Evolutionary conservation across 495 filamentous ascomycete genomes (phyloP).

Genomic region (Lasiosphaeris hirsuta): DNA sequence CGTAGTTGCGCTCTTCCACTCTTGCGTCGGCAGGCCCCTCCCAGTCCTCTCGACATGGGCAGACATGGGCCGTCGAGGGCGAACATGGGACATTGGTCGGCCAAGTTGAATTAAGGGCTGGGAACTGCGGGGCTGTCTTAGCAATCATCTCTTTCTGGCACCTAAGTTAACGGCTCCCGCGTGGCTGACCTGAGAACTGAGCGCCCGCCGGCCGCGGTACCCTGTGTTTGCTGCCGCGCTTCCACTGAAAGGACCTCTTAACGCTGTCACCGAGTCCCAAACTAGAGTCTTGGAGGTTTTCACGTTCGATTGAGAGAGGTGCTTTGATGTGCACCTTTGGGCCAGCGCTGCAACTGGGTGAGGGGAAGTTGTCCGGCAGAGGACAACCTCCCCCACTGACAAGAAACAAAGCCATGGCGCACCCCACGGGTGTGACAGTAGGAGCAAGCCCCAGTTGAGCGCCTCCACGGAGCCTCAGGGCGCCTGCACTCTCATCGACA

Average conservation of each 20-base stretch:
- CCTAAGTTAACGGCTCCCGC: neutral
- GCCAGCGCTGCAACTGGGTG: too few species aligned
- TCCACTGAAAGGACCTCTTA: neutral
- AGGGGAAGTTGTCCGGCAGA: too few species aligned
- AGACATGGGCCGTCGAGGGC: too few species aligned
- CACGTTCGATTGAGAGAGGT: too few species aligned
- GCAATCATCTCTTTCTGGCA: neutral
- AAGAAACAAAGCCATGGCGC: too few species aligned
- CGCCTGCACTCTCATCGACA: neutral
- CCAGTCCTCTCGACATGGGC: neutral
- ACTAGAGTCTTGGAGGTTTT: too few species aligned
- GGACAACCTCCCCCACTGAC: too few species aligned
- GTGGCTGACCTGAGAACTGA: neutral
- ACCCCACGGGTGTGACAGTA: too few species aligned
- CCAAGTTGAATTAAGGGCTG: neutral
- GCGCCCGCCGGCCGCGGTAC: neutral
- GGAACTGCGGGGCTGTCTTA: constrained; percentile 3
- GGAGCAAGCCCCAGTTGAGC: too few species aligned
- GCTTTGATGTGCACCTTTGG: too few species aligned
- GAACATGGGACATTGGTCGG: neutral
- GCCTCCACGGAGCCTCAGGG: too few species aligned
- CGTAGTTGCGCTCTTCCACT: neutral
- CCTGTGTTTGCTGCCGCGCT: neutral
- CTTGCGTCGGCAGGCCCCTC: neutral
- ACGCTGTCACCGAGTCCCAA: neutral